A percentile compares a stretch with the other conserved stretches of the same genome.
Evolutionary conservation across 2,329 filamentous ascomycete species (phyloP).

Genomic region (Zarea fungicola): DNA sequence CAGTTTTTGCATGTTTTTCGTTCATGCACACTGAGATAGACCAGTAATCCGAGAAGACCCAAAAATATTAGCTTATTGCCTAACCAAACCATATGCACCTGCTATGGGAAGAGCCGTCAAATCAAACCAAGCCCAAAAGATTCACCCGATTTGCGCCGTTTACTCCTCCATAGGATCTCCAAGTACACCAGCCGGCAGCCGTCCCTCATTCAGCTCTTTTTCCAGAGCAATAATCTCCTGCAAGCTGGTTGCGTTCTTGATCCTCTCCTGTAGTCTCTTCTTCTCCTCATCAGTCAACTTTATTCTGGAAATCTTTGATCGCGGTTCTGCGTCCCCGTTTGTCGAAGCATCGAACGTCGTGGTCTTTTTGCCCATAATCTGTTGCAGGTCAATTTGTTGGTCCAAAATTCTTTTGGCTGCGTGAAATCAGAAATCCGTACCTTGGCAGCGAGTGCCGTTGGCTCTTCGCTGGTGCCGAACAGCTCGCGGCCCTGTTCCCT

Average conservation of each 20-base stretch:
- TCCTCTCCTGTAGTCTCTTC: conserved; percentile 77
- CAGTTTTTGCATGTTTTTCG: background rate
- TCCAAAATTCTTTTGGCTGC: too few species aligned
- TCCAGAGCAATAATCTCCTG: conserved; percentile 87
- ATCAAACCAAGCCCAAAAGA: conserved; percentile 6
- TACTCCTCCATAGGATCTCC: conserved; percentile 57
- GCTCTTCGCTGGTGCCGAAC: conserved; percentile 74
- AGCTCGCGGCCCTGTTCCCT: conserved; percentile 69
- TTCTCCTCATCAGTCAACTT: conserved; percentile 86
- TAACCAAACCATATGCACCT: conserved; percentile 5
- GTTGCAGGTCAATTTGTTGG: background rate
- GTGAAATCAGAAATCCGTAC: too few species aligned
- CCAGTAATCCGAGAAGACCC: conserved; percentile 13
- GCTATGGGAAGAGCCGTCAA: background rate
- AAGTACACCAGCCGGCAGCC: conserved; percentile 66
- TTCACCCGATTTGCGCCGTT: conserved; percentile 12
- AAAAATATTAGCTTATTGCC: conserved; percentile 3
- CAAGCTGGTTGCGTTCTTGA: conserved; percentile 81
- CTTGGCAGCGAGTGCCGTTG: conserved; percentile 73
- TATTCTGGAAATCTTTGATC: conserved; percentile 66
- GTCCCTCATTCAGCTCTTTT: conserved; percentile 85
- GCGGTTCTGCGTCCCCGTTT: conserved; percentile 35
- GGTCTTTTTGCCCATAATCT: conserved; percentile 83
- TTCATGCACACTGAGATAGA: background rate
- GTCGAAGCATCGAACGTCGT: conserved; percentile 58